Evolutionary conservation across 768 basidiomycete species (phyloP), one percentile per base, ranked within the genome.

Genomic region (Thelephora ganbajun): DNA sequence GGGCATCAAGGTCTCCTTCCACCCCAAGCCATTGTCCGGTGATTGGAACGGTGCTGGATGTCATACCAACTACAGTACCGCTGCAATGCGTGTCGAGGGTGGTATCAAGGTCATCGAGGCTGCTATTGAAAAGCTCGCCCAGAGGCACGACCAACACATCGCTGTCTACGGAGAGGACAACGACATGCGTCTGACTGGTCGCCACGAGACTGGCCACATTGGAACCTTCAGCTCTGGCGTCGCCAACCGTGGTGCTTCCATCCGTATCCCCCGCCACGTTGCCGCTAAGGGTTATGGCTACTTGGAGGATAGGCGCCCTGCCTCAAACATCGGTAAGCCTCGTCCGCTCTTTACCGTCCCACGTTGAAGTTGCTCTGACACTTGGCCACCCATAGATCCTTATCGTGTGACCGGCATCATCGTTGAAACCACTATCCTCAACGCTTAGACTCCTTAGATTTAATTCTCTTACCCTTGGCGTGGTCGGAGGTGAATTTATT

Each of bases 21-120:
- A 99, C 76, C 96, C 96, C 63, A 99, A 99, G 67, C 93, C 93
- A 51, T 83, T 98, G 59, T 61, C 69, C 54, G 96, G 96, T 54
- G 96, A 99, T 65, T 99, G 96, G 96, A 99, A 99, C 67, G 96
- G 96, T 61, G 96, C 96, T 54, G 96, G 96, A 47, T 89, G 86
- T 73, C 94, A 98, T 77, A 86, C 85, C 71, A 99, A 97, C 80
- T 98, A 77, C 77, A 88, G 84, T 60, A 98, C 96, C 57, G 81
- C 84, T 66, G 73, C 74, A 45, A 99, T 94, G 85, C 90, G 96
- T 52, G 87, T 90, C 64, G 77, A 80, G 39, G 91, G 87, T 65
- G 96, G 96, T 58, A 89, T 91, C 71, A 85, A 92, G 69, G 60
- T 66, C 53, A 98, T 98, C 61, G 84, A 98, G 56, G 79, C 76